A percentile compares a stretch with the other conserved stretches of the same genome.
Evolutionary conservation across 495 filamentous ascomycete genomes (phyloP).

Genomic region (Parathielavia appendiculata): DNA sequence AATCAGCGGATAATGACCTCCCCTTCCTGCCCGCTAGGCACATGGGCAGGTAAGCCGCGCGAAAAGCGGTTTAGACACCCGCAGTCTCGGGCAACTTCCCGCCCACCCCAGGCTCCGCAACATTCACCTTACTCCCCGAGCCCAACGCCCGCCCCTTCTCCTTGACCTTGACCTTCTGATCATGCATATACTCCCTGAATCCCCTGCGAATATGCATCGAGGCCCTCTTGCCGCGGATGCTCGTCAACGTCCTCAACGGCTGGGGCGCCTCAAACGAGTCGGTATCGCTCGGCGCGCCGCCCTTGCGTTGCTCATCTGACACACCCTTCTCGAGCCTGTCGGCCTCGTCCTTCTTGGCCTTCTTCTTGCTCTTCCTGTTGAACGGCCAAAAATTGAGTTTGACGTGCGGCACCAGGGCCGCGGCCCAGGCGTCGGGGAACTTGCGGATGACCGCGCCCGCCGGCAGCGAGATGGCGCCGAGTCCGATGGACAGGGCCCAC

Average conservation of each 20-base stretch:
- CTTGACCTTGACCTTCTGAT: conserved; percentile 28
- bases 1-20: not conserved
- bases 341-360: not conserved
- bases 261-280: conserved; percentile 7
- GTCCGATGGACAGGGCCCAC: conserved; percentile 69
- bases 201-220: conserved; percentile 21
- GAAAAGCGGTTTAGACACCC: no score
- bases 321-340: not conserved
- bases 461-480: conserved; percentile 65
- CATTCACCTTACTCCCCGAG: conserved; percentile 4
- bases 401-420: conserved; percentile 17
- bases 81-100: no score
- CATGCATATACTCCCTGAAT: conserved; percentile 29
- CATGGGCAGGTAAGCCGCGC: no score
- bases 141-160: conserved; percentile 6
- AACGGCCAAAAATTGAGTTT: conserved; percentile 19
- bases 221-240: conserved; percentile 25
- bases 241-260: conserved; percentile 25
- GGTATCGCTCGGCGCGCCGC: conserved; percentile 3
- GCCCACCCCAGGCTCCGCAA: not conserved
- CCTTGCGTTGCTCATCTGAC: not conserved
- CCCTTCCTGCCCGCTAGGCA: no score
- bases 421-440: conserved; percentile 46
- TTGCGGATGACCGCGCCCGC: conserved; percentile 63
- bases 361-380: not conserved